phyloP scores from a whole-genome alignment of 2,329 filamentous ascomycete species.

The Plectosphaerella sp. region DNA sequence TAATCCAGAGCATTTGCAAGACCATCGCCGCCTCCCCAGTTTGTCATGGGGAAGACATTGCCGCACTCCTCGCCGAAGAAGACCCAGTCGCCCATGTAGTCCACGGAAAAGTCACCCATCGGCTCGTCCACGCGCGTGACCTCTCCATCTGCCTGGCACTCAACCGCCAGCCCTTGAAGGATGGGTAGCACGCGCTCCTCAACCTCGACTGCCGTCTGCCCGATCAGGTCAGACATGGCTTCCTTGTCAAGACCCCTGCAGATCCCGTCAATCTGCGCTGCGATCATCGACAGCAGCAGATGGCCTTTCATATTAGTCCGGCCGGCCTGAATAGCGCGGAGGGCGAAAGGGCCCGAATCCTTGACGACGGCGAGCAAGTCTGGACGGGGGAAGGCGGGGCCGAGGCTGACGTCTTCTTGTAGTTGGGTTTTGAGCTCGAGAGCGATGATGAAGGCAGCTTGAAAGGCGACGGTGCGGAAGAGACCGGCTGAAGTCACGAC shows the following conservation, averaged over 20 bases:
- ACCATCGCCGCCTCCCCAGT: too few relatives aligned
- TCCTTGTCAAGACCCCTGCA: slow-evolving; percentile 20
- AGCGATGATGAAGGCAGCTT: slow-evolving; percentile 35
- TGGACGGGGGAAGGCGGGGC: slow-evolving; percentile 24
- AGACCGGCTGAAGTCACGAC: slow-evolving; percentile 34
- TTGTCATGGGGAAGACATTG: too few relatives aligned
- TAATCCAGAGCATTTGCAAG: too few relatives aligned
- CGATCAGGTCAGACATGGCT: slow-evolving; percentile 25
- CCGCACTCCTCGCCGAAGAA: slow-evolving; percentile 1
- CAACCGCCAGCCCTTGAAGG: slow-evolving; percentile 25
- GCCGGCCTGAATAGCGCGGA: slow-evolving; percentile 35
- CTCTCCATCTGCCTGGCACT: slow-evolving; percentile 13
- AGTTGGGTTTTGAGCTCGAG: slow-evolving; percentile 42
- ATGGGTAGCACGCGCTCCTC: slow-evolving; percentile 19
- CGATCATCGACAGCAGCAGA: slow-evolving; percentile 24
- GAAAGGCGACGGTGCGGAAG: slow-evolving; percentile 34
- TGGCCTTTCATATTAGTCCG: slow-evolving; percentile 39
- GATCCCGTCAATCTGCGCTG: slow-evolving; percentile 28
- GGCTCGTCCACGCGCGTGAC: slow-evolving; percentile 3
- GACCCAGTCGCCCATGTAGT: slow-evolving; percentile 20
- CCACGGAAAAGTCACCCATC: slow-evolving; percentile 6
- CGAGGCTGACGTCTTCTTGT: slow-evolving; percentile 31
- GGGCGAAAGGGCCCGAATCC: slow-evolving; percentile 25
- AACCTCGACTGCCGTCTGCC: slow-evolving; percentile 19
- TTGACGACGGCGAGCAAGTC: slow-evolving; percentile 21